Evolutionary conservation across 306 rosid genomes (phyloP).

Genomic region (Datisca glomerata): DNA sequence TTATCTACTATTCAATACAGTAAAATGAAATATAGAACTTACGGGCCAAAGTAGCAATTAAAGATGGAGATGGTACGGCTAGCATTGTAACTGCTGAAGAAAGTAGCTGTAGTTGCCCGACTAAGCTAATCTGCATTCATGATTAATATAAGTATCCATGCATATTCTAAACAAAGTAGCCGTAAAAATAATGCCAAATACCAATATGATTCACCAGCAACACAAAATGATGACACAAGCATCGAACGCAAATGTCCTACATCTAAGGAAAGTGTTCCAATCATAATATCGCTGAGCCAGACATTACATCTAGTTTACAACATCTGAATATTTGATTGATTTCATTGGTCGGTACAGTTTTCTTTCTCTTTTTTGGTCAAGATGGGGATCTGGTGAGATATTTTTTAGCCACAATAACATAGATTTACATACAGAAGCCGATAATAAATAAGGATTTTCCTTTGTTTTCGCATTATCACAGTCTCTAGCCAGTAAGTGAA

Average conservation of each 20-base stretch:
- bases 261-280: no score
- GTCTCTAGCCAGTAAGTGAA: background rate
- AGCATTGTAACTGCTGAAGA: constrained; percentile 84
- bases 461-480: background rate
- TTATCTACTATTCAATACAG: no score
- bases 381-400: no score
- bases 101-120: constrained; percentile 98
- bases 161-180: background rate
- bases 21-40: constrained; percentile 33
- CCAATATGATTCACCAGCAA: background rate
- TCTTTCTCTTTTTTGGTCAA: no score
- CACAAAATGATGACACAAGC: constrained; percentile 2
- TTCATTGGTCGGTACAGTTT: no score
- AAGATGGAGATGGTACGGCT: constrained; percentile 93
- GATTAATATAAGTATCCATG: constrained; percentile 8
- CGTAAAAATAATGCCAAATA: background rate
- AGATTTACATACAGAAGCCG: no score
- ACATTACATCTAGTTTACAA: no score
- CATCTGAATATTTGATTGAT: no score
- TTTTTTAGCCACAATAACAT: no score
- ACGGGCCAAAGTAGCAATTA: constrained; percentile 94
- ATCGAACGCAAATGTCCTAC: no score
- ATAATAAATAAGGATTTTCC: no score
- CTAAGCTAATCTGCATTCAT: constrained; percentile 70
- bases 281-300: no score